Conservation (phyloP, 1,284 basidiomycete genomes). For the Trametes versicolor region DNA sequence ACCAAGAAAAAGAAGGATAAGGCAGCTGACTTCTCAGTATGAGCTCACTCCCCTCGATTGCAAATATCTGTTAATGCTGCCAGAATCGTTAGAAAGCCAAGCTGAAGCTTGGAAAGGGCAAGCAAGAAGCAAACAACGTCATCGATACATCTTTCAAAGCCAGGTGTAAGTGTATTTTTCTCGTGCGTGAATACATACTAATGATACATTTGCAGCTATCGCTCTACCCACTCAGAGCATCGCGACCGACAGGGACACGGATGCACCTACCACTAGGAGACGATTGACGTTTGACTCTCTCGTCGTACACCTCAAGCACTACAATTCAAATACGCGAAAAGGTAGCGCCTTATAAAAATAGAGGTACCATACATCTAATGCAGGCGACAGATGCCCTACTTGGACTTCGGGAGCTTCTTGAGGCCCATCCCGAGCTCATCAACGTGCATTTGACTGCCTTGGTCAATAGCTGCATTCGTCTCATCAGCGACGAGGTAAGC, state of each 20-base stretch:
- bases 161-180: constrained; percentile 66
- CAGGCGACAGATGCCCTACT: constrained; percentile 74
- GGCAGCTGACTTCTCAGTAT: constrained; percentile 87
- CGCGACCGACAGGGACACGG: constrained; percentile 58
- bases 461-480: constrained; percentile 72
- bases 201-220: constrained; percentile 69
- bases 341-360: constrained; percentile 51
- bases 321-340: constrained; percentile 79
- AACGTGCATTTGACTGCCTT: constrained; percentile 69
- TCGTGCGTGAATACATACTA: neutral
- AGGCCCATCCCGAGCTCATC: constrained; percentile 68
- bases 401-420: constrained; percentile 85
- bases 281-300: constrained; percentile 86
- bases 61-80: neutral
- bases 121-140: constrained; percentile 84
- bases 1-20: constrained; percentile 89
- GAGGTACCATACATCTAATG: neutral
- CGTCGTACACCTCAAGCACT: constrained; percentile 84
- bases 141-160: constrained; percentile 97
- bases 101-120: constrained; percentile 96
- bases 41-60: constrained; percentile 20
- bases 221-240: constrained; percentile 90
- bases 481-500: constrained; percentile 85
- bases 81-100: constrained; percentile 82
- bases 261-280: constrained; percentile 76